A percentile compares a stretch with the other conserved stretches of the same genome.
phyloP scores from a whole-genome alignment of 1,139 yeast species.

The Eremothecium sinecaudum region DNA sequence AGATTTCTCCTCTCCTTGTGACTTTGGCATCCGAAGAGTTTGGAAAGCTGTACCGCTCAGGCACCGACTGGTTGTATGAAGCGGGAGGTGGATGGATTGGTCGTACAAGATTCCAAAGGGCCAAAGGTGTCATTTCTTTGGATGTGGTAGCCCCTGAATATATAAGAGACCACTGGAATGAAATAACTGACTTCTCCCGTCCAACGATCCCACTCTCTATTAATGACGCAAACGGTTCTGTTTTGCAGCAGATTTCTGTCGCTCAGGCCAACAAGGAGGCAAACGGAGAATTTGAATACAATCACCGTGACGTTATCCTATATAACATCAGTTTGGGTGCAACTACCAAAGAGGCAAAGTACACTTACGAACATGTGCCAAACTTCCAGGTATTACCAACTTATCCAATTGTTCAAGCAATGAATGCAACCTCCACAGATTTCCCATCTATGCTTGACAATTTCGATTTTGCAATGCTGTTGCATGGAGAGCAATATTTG shows the following conservation, averaged over 20 bases:
- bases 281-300: conserved; percentile 37
- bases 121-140: conserved; percentile 66
- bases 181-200: conserved; percentile 54
- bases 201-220: conserved; percentile 47
- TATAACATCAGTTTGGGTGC: conserved; percentile 92
- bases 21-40: conserved; percentile 66
- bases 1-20: conserved; percentile 85
- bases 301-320: conserved; percentile 64
- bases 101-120: conserved; percentile 89
- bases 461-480: conserved; percentile 79
- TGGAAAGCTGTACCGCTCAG: conserved; percentile 32
- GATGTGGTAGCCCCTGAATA: conserved; percentile 55
- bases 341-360: conserved; percentile 62
- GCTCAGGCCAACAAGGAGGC: conserved; percentile 44
- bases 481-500: conserved; percentile 94
- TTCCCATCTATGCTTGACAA: conserved; percentile 57
- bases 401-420: conserved; percentile 78
- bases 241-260: conserved; percentile 54
- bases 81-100: conserved; percentile 94
- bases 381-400: conserved; percentile 89
- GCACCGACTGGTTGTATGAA: conserved; percentile 59
- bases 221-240: conserved; percentile 72
- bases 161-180: conserved; percentile 56
- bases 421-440: conserved; percentile 44
- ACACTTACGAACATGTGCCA: conserved; percentile 65